Conservation (phyloP, 176 grass and related monocot species). For the Rhynchospora breviuscula region DNA sequence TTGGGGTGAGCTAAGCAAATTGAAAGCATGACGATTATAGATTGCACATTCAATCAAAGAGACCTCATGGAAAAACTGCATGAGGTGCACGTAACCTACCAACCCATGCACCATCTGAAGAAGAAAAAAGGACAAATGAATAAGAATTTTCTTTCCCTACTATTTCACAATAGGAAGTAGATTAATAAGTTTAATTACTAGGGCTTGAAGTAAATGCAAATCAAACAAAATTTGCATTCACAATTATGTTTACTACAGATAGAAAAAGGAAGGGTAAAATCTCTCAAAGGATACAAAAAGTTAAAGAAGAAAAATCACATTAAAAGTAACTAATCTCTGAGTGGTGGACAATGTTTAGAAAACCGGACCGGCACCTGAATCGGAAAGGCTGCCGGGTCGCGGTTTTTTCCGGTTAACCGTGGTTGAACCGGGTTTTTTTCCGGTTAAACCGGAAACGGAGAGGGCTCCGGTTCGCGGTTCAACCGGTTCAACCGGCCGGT, state of each 20-base stretch:
- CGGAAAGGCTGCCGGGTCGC: too few relatives aligned
- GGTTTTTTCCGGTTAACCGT: too few relatives aligned
- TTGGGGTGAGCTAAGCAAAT: constrained; percentile 12
- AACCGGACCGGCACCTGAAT: too few relatives aligned
- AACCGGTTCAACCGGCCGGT: too few relatives aligned
- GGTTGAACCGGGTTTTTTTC: too few relatives aligned
- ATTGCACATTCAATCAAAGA: constrained; percentile 10
- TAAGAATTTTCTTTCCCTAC: neutral
- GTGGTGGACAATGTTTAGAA: too few relatives aligned
- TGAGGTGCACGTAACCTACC: constrained; percentile 17
- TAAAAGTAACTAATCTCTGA: neutral
- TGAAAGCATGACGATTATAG: constrained; percentile 24
- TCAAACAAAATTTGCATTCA: neutral
- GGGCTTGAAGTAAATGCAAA: neutral
- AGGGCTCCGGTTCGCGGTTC: too few relatives aligned
- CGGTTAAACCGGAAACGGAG: too few relatives aligned
- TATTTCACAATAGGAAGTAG: neutral
- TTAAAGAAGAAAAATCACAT: neutral
- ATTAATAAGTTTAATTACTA: neutral
- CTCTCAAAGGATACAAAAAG: neutral
- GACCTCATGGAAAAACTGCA: constrained; percentile 5
- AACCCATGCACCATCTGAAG: constrained; percentile 5
- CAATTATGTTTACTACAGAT: neutral
- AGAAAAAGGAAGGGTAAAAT: neutral
- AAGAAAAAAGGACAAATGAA: neutral